phyloP scores from a whole-genome alignment of 2,329 filamentous ascomycete species.

The Ceratocystiopsis minuta region DNA sequence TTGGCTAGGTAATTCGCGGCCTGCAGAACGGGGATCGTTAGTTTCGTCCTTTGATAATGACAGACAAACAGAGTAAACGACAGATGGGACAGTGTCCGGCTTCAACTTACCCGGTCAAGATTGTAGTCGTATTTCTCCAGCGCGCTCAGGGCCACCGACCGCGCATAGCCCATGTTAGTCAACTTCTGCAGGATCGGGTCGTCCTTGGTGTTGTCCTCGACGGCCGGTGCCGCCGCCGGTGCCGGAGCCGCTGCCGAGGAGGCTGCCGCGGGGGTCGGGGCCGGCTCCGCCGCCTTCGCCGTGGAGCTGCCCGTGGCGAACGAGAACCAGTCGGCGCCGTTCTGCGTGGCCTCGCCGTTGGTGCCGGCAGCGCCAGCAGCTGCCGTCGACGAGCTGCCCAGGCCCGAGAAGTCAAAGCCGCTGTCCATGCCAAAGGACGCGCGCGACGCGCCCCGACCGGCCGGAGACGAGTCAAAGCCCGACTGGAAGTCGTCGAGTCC shows the following conservation, averaged over 20 bases:
- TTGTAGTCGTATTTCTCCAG: conserved; percentile 95
- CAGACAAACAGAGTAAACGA: neutral
- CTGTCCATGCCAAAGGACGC: conserved; percentile 31
- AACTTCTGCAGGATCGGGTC: conserved; percentile 82
- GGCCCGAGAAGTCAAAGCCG: conserved; percentile 38
- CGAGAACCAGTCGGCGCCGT: conserved; percentile 51
- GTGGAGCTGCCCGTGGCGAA: neutral
- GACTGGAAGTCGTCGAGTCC: conserved; percentile 64
- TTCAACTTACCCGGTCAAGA: conserved; percentile 61
- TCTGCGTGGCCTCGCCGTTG: no score
- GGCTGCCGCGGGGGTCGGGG: conserved; percentile 8
- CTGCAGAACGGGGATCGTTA: conserved; percentile 14
- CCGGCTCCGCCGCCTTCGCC: conserved; percentile 10
- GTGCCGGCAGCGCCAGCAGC: conserved; percentile 20
- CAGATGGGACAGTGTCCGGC: neutral
- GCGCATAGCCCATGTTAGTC: conserved; percentile 73
- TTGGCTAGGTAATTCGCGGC: conserved; percentile 38
- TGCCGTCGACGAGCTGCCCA: conserved; percentile 19
- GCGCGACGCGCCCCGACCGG: conserved; percentile 29
- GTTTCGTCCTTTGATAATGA: no score
- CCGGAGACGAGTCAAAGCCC: conserved; percentile 56
- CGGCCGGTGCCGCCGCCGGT: conserved; percentile 16
- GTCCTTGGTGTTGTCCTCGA: conserved; percentile 62
- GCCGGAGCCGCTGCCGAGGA: neutral
- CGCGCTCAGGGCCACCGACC: conserved; percentile 55